Percentiles rank a stretch among this genome's conserved stretches.
phyloP scores from a whole-genome alignment of 129 eudicot genomes.

The Flaveria brownii region DNA sequence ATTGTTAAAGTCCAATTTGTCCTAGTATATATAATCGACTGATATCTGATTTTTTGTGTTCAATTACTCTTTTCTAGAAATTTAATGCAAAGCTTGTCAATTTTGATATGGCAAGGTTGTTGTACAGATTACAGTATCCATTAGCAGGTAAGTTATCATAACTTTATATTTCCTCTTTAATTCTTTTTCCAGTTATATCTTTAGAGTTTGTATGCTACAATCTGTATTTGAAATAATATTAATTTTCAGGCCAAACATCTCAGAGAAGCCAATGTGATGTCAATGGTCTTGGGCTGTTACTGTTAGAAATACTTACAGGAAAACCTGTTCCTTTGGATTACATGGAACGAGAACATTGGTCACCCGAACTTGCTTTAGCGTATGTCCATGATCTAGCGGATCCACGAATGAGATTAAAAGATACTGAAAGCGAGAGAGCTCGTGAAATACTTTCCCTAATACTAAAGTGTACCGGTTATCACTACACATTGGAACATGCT shows the following conservation, averaged over 20 bases:
- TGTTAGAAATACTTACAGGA: slow-evolving; percentile 22
- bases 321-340: not conserved
- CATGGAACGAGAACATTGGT: slow-evolving; percentile 1
- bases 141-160: not conserved
- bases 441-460: slow-evolving; percentile 13
- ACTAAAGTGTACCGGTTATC: not conserved
- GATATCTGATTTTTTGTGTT: not conserved
- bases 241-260: not conserved
- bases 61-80: not conserved
- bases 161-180: not conserved
- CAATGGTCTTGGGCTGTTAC: slow-evolving; percentile 17
- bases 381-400: slow-evolving; percentile 12
- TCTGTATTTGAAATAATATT: not conserved
- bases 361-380: not conserved
- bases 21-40: not conserved
- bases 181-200: not conserved
- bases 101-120: slow-evolving; percentile 1
- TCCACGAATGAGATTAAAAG: slow-evolving; percentile 3
- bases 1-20: not conserved
- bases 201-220: no score
- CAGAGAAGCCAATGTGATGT: slow-evolving; percentile 22
- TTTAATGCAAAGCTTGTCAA: slow-evolving; percentile 14
- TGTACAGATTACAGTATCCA: not conserved
- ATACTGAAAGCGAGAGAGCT: not conserved
- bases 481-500: slow-evolving; percentile 7